Conservation (phyloP, 306 rosid species). For the Sicyos edulis region DNA sequence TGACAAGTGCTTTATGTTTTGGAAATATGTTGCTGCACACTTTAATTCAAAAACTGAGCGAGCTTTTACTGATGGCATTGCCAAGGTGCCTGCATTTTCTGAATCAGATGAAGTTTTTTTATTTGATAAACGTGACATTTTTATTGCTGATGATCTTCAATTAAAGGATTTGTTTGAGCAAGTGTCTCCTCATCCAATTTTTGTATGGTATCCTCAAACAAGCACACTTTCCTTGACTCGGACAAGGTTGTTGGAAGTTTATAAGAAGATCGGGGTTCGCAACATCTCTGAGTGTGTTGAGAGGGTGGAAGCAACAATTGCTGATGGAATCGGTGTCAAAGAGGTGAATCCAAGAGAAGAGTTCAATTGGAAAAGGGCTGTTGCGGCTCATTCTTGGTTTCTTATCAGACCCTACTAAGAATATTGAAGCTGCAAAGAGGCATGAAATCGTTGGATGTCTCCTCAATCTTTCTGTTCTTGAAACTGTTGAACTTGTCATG, state of each 20-base stretch:
- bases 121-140: constrained; percentile 41
- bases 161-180: constrained; percentile 51
- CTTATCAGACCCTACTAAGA: constrained; percentile 43
- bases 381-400: constrained; percentile 57
- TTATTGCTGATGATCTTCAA: constrained; percentile 59
- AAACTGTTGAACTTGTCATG: constrained; percentile 34
- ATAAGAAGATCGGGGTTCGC: constrained; percentile 46
- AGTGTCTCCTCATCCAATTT: constrained; percentile 28
- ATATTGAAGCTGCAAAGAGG: constrained; percentile 48
- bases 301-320: constrained; percentile 31
- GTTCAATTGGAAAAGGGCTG: constrained; percentile 35
- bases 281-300: constrained; percentile 46
- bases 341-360: constrained; percentile 23
- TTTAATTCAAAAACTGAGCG: constrained; percentile 23
- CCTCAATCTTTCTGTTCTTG: constrained; percentile 33
- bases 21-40: constrained; percentile 44
- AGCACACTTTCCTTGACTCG: constrained; percentile 34
- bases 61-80: constrained; percentile 30
- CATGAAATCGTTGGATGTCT: constrained; percentile 46
- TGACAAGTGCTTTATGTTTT: constrained; percentile 52
- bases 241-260: constrained; percentile 36
- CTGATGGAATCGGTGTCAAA: constrained; percentile 18
- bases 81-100: constrained; percentile 48
- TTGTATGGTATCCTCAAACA: constrained; percentile 65
- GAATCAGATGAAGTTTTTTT: constrained; percentile 32